Conservation (phyloP, 2,329 filamentous ascomycete genomes). For the Ascochyta clinopodiicola region DNA sequence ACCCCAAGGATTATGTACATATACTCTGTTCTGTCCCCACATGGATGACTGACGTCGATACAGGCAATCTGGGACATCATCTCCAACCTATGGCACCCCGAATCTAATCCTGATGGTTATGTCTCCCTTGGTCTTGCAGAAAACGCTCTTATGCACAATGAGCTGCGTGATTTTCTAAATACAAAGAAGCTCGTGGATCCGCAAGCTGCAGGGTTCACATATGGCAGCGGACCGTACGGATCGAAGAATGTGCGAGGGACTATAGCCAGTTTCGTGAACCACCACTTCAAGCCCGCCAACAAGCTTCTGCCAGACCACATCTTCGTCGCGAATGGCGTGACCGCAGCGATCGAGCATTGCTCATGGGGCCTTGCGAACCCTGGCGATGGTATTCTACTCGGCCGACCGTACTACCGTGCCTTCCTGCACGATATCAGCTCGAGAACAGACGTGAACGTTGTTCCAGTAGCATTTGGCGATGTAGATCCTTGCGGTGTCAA, state of each 20-base stretch:
- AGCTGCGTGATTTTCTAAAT: constrained; percentile 53
- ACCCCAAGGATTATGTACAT: constrained; percentile 4
- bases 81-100: constrained; percentile 53
- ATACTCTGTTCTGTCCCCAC: not conserved
- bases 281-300: constrained; percentile 36
- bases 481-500: constrained; percentile 53
- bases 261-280: constrained; percentile 49
- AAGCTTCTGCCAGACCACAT: constrained; percentile 46
- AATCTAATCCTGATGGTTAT: constrained; percentile 53
- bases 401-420: constrained; percentile 57
- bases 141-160: constrained; percentile 60
- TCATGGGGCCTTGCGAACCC: constrained; percentile 52
- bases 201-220: constrained; percentile 42
- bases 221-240: constrained; percentile 52
- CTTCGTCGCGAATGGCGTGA: constrained; percentile 52
- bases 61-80: constrained; percentile 47
- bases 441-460: constrained; percentile 53
- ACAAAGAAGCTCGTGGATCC: constrained; percentile 39
- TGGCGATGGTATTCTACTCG: constrained; percentile 52
- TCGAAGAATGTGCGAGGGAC: constrained; percentile 43
- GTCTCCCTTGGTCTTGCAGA: constrained; percentile 61
- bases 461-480: constrained; percentile 54
- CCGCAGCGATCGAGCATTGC: constrained; percentile 51
- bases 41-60: not conserved
- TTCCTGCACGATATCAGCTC: constrained; percentile 56